Evolutionary conservation across 2,329 filamentous ascomycete genomes (phyloP), one percentile per base, ranked within the genome.

Genomic region (Penicillium sp.): DNA sequence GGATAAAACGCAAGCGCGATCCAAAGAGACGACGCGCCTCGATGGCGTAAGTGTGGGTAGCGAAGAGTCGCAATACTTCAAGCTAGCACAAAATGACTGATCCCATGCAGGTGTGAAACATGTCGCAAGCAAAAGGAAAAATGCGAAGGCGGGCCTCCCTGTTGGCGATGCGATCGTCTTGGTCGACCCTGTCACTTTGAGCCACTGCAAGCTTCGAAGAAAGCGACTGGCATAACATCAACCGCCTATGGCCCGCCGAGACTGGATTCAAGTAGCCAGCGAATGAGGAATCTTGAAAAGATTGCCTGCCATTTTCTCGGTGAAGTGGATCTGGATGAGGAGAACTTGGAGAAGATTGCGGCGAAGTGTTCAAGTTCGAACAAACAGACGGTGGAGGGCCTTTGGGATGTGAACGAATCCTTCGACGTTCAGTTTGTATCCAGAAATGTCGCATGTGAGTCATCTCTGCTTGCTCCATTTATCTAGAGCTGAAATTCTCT

Each of bases 91-190:
- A 11, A 11, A 28, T 7, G 10, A 28, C 23, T 43, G 23, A 43
- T n/a, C 5, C 16, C 4, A 28, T 16, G 5, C 24, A 83, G 81
- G 52, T 83, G 81, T 61, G 79, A 82, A 63, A 78, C 76, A 40
- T 83, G 80, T 63, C 78, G 80, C 46, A 75, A 78, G 54, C 75
- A 80, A 46, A 83, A 83, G 60, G 81, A 83, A 63, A 82, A 82
- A 65, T 83, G 81, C 60, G 80, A 83, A 58, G 81, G 80, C 34
- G 81, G 80, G 31, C 71, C 79, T 9, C 81, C 81, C 1, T 83
- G 81, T 59, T 77, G 78, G 51, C 70, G 81, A 50, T 83, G 81
- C 61, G 71, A 76, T 52, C 78, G 78, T 52, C 74, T 82, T 58
- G 76, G 75, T 53, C 77, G 80, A 45, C 73, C 74, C 62, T 83